Evolutionary conservation across 2,329 filamentous ascomycete species (phyloP), one percentile per base, ranked within the genome.

Genomic region (Epichloe uncinata): DNA sequence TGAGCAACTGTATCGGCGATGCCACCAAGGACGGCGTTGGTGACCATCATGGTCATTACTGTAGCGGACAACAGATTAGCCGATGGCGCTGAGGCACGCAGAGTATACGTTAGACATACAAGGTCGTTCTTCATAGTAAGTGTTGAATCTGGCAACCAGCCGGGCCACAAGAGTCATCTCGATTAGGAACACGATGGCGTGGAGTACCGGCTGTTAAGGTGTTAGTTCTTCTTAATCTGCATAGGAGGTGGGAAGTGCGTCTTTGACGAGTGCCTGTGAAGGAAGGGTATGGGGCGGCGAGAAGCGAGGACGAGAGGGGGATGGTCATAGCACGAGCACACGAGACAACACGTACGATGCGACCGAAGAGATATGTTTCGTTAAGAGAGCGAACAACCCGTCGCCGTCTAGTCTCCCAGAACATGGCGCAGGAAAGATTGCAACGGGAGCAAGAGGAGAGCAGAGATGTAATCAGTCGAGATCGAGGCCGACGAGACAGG

Each of bases 41-140:
- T 95, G 63, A 96, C 87, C 91, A 98, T 98, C 69, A 95, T 98
- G 54, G 93, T 98, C 61, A 98, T 79, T 41, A 98, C 87, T 86
- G 63, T 47, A 37, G 52, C 15, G 36, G 13, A 22, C 3, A n/a
- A 18, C 35, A n/a, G 33, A 47, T 47, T 51, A 48, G 33, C 13
- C 16, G 8, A 11, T 45, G 8, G 7, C 36, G 43, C 2, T n/a
- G 15, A 2, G 12, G 12, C 15, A 15, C n/a, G 33, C 16, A 13
- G 16, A 36, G 33, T 4, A 12, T 20, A 26, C 3, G 11, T 16
- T 11, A 37, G n/a, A 64, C 77, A 57, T 75, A 90, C 86, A 74
- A 62, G 91, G 93, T 63, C 87, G 85, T 63, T 89, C 83, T 57
- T 87, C 84, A 78, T 97, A 98, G 72, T 94, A 95, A 57, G 81